Evolutionary conservation across 352 stramenopile genomes (phyloP).

Genomic region (Phytophthora macrochlamydospora): DNA sequence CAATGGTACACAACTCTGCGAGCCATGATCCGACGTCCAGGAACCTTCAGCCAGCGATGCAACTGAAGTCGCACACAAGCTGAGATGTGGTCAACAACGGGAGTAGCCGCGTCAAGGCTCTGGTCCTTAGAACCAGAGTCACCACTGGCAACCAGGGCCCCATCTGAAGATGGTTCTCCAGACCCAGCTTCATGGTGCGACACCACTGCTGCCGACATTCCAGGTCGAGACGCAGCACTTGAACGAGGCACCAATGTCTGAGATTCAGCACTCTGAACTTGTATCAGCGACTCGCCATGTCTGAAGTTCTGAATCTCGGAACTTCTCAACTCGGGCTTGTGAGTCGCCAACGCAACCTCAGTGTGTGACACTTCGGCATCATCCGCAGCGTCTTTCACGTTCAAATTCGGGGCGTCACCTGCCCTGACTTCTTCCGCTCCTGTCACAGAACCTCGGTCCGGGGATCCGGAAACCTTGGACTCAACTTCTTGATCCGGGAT

Average conservation of each 20-base stretch:
- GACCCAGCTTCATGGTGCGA: neutral
- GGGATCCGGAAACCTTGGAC: neutral
- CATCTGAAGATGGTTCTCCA: neutral
- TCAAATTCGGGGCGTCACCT: neutral
- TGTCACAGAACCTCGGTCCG: neutral
- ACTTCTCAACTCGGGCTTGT: neutral
- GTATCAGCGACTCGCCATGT: no score
- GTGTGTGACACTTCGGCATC: neutral
- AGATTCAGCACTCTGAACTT: neutral
- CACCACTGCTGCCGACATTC: neutral
- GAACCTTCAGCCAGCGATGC: neutral
- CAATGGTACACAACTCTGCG: neutral
- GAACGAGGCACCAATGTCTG: neutral
- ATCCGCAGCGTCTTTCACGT: neutral
- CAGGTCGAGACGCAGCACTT: neutral
- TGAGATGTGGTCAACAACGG: neutral
- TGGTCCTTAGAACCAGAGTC: neutral
- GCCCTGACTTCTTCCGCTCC: neutral
- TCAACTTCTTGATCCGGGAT: neutral
- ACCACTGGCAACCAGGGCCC: neutral
- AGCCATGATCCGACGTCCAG: neutral
- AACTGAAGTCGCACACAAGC: neutral
- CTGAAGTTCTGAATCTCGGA: neutral
- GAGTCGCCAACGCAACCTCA: neutral
- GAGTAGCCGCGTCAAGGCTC: neutral